Base-by-base conservation (phyloP, 2,329 filamentous ascomycete species). In the Ciborinia camelliae region DNA sequence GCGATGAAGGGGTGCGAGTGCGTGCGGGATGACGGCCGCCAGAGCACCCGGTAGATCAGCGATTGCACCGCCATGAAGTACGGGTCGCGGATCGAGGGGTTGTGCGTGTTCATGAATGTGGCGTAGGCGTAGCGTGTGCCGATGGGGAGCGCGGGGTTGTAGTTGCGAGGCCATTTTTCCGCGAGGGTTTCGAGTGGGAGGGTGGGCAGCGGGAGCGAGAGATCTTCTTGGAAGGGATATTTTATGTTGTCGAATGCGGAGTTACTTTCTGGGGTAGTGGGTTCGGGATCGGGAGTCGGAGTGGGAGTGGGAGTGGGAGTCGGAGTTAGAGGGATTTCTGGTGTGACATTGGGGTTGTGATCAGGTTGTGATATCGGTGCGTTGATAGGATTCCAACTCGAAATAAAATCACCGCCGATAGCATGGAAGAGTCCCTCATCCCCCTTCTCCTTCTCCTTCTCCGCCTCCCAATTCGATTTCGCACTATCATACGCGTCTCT, bases 91-190 rank as follows among this genome's bases (percentile, higher is more conserved):
- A 57, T 51, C 15, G 64, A 59, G 12, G 67, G 63, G 14, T 64
- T 48, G 5, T 64, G 67, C 1, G 63, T 66, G 14, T 64, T 66
- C 60, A 67, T 66, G 28, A 66, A 65, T 8, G 67, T 66, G 23
- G 67, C 60, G 45, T 66, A 68, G 39, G 61, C 61, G 39, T 28
- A 63, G 15, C 37, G 20, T 14, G 57, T 39, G 39, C 28, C 47
- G 6, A 45, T 7, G 1, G 53, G 91, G 91, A 4, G 7, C 5
- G 53, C 48, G 28, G 53, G 53, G 30, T 64, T 41, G 18, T 64
- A 64, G n/a, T 60, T 64, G 62, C 52, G 62, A n/a, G 62, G 62
- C 53, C 54, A 59, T 43, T 51, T 30, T 2, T 26, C 9, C 30
- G 43, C 41, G 47, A 59, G 41, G 9, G 4, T 43, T 23, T 47